Evolutionary conservation across 1,284 basidiomycete species (phyloP).

Genomic region (Ustilago lituana): DNA sequence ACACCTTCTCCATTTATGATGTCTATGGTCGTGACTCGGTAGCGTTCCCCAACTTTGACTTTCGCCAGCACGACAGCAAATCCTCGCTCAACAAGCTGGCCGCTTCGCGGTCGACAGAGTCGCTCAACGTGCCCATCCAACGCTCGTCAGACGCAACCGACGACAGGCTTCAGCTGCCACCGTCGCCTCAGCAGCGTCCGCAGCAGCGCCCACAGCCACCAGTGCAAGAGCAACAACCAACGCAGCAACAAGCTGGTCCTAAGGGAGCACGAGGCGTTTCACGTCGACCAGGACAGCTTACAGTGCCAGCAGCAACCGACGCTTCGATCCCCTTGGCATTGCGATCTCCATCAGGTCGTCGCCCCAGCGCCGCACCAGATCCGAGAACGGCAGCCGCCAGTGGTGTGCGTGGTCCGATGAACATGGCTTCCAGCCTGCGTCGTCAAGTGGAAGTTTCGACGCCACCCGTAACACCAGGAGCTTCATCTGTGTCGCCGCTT

Average conservation of each 20-base stretch:
- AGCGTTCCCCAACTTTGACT: conserved; percentile 62
- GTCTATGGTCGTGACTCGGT: conserved; percentile 63
- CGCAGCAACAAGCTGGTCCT: conserved; percentile 1
- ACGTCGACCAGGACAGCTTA: conserved; percentile 33
- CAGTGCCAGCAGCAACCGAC: conserved; percentile 25
- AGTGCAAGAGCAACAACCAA: conserved; percentile 4
- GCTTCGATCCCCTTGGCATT: conserved; percentile 40
- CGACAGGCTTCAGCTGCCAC: conserved; percentile 25
- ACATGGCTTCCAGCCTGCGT: conserved; percentile 55
- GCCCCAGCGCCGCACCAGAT: conserved; percentile 55
- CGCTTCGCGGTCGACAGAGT: conserved; percentile 38
- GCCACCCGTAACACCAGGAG: conserved; percentile 15
- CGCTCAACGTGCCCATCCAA: conserved; percentile 30
- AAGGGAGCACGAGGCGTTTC: background rate
- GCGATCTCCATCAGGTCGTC: conserved; percentile 50
- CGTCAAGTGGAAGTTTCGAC: conserved; percentile 50
- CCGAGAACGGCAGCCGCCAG: conserved; percentile 25
- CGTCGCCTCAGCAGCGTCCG: conserved; percentile 26
- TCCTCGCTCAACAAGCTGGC: conserved; percentile 38
- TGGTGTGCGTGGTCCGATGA: conserved; percentile 21
- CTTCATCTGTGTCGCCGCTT: conserved; percentile 19
- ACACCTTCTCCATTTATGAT: conserved; percentile 63
- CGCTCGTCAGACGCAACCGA: conserved; percentile 23
- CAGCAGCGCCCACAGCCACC: conserved; percentile 12
- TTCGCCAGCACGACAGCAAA: conserved; percentile 45